These are phyloP conservation scores for Platanthera guangdongensis DNA, from an alignment of 106 monocot species.

Conservation along the genomic window DNA sequence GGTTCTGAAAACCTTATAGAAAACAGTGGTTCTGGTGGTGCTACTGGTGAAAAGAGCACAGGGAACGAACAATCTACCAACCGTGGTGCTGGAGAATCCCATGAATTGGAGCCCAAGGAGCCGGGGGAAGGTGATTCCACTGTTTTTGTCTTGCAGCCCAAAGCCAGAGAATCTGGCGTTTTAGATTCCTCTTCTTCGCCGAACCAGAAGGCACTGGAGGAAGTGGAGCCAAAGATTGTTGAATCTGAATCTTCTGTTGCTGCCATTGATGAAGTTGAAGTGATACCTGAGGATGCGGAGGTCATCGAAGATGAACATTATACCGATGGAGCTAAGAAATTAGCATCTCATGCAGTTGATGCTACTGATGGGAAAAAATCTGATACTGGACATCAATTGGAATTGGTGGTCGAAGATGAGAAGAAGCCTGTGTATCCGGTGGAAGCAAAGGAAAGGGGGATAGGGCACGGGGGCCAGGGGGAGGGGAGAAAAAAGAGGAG, in stretches of 20 bases:
- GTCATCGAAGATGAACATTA: neutral
- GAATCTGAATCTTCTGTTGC: slow-evolving; percentile 5
- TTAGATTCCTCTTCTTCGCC: neutral
- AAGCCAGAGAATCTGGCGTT: neutral
- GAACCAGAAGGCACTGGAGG: neutral
- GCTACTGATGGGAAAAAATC: too few relatives aligned
- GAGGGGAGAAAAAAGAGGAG: too few relatives aligned
- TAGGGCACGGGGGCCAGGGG: too few relatives aligned
- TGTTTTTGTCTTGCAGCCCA: neutral
- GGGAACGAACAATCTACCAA: slow-evolving; percentile 1
- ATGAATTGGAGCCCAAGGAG: neutral
- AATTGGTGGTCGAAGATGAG: too few relatives aligned
- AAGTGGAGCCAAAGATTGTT: slow-evolving; percentile 1
- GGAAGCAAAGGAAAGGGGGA: too few relatives aligned
- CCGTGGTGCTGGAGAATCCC: neutral
- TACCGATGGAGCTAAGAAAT: neutral
- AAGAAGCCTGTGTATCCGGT: too few relatives aligned
- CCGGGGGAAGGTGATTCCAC: neutral
- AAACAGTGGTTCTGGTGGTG: neutral
- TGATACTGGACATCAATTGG: too few relatives aligned
- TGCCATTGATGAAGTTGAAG: neutral
- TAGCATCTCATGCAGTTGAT: neutral
- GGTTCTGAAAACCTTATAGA: neutral
- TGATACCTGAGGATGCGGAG: neutral
- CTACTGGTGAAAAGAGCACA: neutral